Base-by-base conservation (phyloP, 805 yeast species). In the Torulaspora microellipsoides region DNA sequence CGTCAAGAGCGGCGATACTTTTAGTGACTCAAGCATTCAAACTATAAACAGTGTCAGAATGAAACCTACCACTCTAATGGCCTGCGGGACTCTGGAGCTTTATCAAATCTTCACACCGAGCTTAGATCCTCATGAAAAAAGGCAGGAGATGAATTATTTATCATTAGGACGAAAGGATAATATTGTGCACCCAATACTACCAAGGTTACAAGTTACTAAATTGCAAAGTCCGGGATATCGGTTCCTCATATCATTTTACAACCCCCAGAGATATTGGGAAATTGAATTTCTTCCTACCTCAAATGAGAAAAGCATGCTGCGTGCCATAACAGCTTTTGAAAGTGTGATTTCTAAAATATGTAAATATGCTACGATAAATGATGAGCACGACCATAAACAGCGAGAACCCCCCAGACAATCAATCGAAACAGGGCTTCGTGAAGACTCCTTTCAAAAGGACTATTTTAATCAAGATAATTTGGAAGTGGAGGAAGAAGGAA, bases 201-300 rank as follows among this genome's bases (percentile, higher is more conserved):
- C 88, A 3, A 76, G 73, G 47, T 60, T 82, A 42, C 76, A 78
- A 52, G 69, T 86, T 2, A 83, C 47, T 67, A 85, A 52, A 70
- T 74, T 9, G 65, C 15, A 49, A 46, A 36, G 69, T 68, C 38
- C 75, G 73, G 52, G 28, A 8, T 43, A 20, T 28, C 51, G 46
- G 13, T 82, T 81, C 52, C 70, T 83, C 2, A 59, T 85, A 13
- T 81, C 88, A 0, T 70, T 86, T 45, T 78, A 77, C 23, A 85
- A 84, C 53, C 95, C 95, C 0, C 83, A 80, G 49, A 67, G 91
- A 53, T 84, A 78, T 61, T 86, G 95, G 95, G 71, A 75, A 25
- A 67, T 80, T 34, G 66, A 57, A 14, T 53, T 69, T 42, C 51
- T 58, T 15, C 57, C 66, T 3, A 15, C 34, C 3, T 9, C 34